These are phyloP conservation scores for Lizonia empirigonia DNA, from an alignment of 2,329 filamentous ascomycete species.

Conservation along the genomic window DNA sequence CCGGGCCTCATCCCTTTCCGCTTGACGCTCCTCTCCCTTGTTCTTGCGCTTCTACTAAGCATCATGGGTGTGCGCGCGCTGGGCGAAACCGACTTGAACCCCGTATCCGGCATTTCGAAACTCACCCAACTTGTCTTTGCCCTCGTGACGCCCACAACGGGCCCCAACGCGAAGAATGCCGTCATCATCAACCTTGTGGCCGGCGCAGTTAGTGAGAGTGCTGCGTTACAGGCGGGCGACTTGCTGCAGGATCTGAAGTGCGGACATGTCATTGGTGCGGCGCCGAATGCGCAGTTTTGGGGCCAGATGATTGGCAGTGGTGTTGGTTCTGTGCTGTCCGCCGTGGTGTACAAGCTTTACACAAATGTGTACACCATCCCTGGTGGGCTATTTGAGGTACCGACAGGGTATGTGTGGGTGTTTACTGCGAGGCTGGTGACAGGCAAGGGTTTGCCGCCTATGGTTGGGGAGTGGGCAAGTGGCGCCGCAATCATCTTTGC, in stretches of 20 bases:
- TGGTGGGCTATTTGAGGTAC: constrained; percentile 87
- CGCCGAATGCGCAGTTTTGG: constrained; percentile 94
- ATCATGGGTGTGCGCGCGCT: constrained; percentile 69
- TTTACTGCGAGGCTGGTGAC: constrained; percentile 94
- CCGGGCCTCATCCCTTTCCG: constrained; percentile 79
- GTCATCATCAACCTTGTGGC: constrained; percentile 96
- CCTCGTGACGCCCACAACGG: constrained; percentile 72
- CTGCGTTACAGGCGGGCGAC: constrained; percentile 92
- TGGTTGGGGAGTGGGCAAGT: constrained; percentile 80
- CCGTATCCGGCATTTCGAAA: constrained; percentile 95
- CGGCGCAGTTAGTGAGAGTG: constrained; percentile 82
- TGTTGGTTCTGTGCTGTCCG: constrained; percentile 82
- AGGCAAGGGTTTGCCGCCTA: constrained; percentile 81
- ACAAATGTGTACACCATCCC: constrained; percentile 89
- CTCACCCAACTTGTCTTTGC: constrained; percentile 96
- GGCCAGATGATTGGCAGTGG: constrained; percentile 91
- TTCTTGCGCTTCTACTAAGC: constrained; percentile 72
- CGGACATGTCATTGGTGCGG: constrained; percentile 87
- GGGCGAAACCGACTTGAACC: constrained; percentile 90
- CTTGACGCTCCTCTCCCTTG: constrained; percentile 82
- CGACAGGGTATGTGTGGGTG: constrained; percentile 95
- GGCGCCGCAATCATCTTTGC: constrained; percentile 78
- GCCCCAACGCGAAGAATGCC: constrained; percentile 68
- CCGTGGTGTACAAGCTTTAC: constrained; percentile 87
- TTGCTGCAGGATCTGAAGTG: constrained; percentile 98